Conservation (phyloP, 2,329 filamentous ascomycete genomes). For the Blumeriella jaapii region DNA sequence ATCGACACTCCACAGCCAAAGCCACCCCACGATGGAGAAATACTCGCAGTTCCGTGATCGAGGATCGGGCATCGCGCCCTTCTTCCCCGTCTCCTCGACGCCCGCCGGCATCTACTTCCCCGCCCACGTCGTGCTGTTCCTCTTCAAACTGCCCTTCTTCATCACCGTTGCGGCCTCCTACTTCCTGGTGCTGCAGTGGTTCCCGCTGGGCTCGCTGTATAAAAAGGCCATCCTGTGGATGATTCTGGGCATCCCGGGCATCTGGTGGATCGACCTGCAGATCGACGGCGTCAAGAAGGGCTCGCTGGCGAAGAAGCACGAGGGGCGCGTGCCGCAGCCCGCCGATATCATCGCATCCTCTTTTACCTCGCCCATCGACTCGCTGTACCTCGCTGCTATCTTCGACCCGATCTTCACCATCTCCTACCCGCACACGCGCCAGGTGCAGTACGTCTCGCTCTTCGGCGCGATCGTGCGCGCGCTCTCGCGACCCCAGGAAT, state of each 20-base stretch:
- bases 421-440: slow-evolving; percentile 63
- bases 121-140: slow-evolving; percentile 61
- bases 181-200: slow-evolving; percentile 72
- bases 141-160: slow-evolving; percentile 70
- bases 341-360: slow-evolving; percentile 79
- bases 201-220: slow-evolving; percentile 55
- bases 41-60: slow-evolving; percentile 65
- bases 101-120: slow-evolving; percentile 51
- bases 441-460: slow-evolving; percentile 67
- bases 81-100: slow-evolving; percentile 68
- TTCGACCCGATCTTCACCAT: slow-evolving; percentile 93
- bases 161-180: slow-evolving; percentile 55
- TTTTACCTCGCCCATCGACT: slow-evolving; percentile 86
- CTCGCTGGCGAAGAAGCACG: slow-evolving; percentile 64
- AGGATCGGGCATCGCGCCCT: slow-evolving; percentile 92
- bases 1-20: slow-evolving; percentile 5
- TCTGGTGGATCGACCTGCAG: slow-evolving; percentile 98
- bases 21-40: slow-evolving; percentile 50
- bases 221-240: slow-evolving; percentile 84
- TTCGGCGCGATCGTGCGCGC: slow-evolving; percentile 63
- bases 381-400: slow-evolving; percentile 85
- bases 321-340: slow-evolving; percentile 63
- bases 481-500: slow-evolving; percentile 45
- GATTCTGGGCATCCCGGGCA: slow-evolving; percentile 76
- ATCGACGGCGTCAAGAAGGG: slow-evolving; percentile 94